Evolutionary conservation across 495 filamentous ascomycete genomes (phyloP).

Genomic region (Tuber calosporum): DNA sequence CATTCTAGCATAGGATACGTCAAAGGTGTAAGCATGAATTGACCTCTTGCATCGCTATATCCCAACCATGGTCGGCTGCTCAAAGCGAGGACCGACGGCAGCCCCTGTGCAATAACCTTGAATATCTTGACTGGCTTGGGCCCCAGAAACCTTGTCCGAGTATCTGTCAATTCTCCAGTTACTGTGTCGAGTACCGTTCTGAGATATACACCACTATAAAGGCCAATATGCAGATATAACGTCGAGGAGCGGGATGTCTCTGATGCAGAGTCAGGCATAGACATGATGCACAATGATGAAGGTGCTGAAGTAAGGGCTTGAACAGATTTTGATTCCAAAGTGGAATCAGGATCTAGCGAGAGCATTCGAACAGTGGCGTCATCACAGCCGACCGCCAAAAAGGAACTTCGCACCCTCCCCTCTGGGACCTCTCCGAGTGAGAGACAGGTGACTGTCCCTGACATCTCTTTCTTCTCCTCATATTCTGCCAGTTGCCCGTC

Average conservation of each 20-base stretch:
- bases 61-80: conserved; percentile 89
- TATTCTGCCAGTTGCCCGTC: conserved; percentile 89
- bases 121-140: conserved; percentile 82
- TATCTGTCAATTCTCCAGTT: conserved; percentile 89
- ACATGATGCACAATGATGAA: conserved; percentile 82
- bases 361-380: conserved; percentile 92
- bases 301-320: conserved; percentile 87
- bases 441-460: conserved; percentile 85
- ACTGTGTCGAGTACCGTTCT: conserved; percentile 88
- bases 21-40: conserved; percentile 83
- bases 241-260: conserved; percentile 64
- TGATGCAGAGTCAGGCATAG: conserved; percentile 71
- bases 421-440: conserved; percentile 91
- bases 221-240: conserved; percentile 86
- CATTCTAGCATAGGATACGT: conserved; percentile 83
- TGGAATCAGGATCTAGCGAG: conserved; percentile 80
- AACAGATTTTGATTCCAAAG: conserved; percentile 83
- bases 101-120: conserved; percentile 71
- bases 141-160: conserved; percentile 85
- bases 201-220: conserved; percentile 91
- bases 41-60: conserved; percentile 49
- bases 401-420: conserved; percentile 75
- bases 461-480: conserved; percentile 92
- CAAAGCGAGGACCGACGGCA: conserved; percentile 80
- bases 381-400: conserved; percentile 91